Evolutionary conservation across 345 rosid species (phyloP).

Genomic region (Lumnitzera racemosa): DNA sequence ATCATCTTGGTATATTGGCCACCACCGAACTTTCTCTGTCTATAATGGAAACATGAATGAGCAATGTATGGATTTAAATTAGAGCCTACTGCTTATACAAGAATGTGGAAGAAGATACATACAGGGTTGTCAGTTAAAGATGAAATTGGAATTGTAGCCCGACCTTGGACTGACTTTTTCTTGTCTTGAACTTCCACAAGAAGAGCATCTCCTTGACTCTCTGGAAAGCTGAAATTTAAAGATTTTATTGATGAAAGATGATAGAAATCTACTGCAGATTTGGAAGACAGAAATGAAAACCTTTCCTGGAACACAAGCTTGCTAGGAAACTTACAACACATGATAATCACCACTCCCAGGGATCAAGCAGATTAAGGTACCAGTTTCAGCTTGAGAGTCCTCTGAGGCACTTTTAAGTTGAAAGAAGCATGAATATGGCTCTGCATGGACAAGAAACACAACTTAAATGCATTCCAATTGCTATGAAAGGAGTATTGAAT

Average conservation of each 20-base stretch:
- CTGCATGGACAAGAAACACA: slow-evolving; percentile 28
- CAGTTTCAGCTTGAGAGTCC: slow-evolving; percentile 46
- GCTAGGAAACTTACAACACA: slow-evolving; percentile 57
- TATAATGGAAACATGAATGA: slow-evolving; percentile 20
- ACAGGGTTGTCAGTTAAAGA: slow-evolving; percentile 68
- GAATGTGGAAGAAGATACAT: slow-evolving; percentile 23
- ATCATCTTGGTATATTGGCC: slow-evolving; percentile 82
- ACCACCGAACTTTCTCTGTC: slow-evolving; percentile 83
- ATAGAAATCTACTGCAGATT: not conserved
- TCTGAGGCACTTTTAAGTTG: slow-evolving; percentile 71
- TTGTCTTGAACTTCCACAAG: slow-evolving; percentile 74
- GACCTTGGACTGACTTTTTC: slow-evolving; percentile 63
- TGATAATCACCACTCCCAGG: slow-evolving; percentile 89
- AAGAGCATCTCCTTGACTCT: slow-evolving; percentile 76
- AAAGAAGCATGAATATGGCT: slow-evolving; percentile 67
- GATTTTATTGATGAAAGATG: slow-evolving; percentile 1
- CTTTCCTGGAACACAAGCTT: slow-evolving; percentile 4
- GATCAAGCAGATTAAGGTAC: slow-evolving; percentile 57
- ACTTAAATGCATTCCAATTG: slow-evolving; percentile 1
- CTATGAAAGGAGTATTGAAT: not conserved
- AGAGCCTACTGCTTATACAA: not conserved
- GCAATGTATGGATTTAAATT: not conserved
- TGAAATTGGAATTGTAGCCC: slow-evolving; percentile 59
- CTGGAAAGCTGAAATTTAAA: slow-evolving; percentile 61
- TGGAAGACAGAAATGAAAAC: not conserved